Evolutionary conservation across 208 protist genomes (phyloP).

Genomic region (Crithidia bombi): DNA sequence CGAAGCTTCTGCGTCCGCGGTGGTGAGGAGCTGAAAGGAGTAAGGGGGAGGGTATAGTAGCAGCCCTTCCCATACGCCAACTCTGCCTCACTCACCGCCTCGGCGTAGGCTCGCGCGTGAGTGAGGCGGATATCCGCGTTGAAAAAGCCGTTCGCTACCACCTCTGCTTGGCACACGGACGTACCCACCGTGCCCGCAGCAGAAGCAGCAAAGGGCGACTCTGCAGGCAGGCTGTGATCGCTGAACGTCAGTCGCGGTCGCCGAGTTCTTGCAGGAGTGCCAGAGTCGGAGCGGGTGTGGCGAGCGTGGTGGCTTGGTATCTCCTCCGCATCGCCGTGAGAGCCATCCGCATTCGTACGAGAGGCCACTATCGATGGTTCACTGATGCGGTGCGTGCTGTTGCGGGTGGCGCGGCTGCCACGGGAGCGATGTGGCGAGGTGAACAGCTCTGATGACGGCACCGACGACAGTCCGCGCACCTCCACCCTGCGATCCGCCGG

Average conservation of each 20-base stretch:
- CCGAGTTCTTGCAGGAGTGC: background rate
- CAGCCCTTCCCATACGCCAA: conserved; percentile 14
- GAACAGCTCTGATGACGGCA: background rate
- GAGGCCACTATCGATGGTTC: background rate
- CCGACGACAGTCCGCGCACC: conserved; percentile 2
- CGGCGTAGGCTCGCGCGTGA: background rate
- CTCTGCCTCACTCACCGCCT: background rate
- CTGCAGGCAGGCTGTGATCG: background rate
- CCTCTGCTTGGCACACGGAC: background rate
- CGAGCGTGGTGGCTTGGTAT: background rate
- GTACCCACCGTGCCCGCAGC: background rate
- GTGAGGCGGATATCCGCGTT: background rate
- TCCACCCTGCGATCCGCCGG: conserved; percentile 15
- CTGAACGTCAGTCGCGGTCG: background rate
- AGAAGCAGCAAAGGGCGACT: background rate
- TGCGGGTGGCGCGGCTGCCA: background rate
- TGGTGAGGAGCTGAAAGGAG: background rate
- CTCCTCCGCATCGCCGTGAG: background rate
- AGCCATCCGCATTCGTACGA: background rate
- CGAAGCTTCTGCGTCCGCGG: background rate
- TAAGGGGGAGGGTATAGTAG: conserved; percentile 14
- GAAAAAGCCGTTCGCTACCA: conserved; percentile 31
- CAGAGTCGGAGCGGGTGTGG: background rate
- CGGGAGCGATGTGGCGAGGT: background rate
- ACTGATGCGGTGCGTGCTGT: background rate